Conservation (phyloP, 148 eudicot genomes). For the Tetragonia tetragonoides region DNA sequence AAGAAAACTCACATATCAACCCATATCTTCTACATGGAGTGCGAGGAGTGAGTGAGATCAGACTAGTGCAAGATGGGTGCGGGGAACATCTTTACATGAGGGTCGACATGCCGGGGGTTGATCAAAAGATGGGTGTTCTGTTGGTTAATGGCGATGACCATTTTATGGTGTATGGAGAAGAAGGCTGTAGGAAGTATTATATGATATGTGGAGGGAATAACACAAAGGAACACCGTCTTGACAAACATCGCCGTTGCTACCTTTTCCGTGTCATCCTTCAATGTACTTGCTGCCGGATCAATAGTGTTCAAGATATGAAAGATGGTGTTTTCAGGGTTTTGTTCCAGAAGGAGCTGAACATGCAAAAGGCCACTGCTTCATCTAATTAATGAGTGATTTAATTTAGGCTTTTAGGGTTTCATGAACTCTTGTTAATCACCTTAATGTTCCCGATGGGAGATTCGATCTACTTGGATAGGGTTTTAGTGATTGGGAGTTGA, state of each 20-base stretch:
- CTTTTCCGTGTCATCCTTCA: neutral
- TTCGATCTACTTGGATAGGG: too few species aligned
- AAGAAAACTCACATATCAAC: neutral
- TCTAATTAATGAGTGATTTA: too few species aligned
- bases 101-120: constrained; percentile 15
- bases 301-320: constrained; percentile 9
- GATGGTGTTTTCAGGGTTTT: constrained; percentile 6
- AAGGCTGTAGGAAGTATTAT: neutral
- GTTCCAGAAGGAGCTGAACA: neutral
- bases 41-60: neutral
- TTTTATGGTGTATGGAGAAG: neutral
- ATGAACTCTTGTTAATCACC: neutral
- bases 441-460: too few species aligned
- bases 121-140: neutral
- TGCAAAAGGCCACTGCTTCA: too few species aligned
- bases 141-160: neutral
- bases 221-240: neutral
- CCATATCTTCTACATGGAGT: constrained; percentile 9
- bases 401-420: too few species aligned
- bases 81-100: neutral
- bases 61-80: neutral
- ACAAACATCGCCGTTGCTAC: neutral
- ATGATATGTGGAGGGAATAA: too few species aligned
- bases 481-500: too few species aligned
- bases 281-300: constrained; percentile 7